phyloP scores from a whole-genome alignment of 768 basidiomycete species.

The Leccinum broughii region DNA sequence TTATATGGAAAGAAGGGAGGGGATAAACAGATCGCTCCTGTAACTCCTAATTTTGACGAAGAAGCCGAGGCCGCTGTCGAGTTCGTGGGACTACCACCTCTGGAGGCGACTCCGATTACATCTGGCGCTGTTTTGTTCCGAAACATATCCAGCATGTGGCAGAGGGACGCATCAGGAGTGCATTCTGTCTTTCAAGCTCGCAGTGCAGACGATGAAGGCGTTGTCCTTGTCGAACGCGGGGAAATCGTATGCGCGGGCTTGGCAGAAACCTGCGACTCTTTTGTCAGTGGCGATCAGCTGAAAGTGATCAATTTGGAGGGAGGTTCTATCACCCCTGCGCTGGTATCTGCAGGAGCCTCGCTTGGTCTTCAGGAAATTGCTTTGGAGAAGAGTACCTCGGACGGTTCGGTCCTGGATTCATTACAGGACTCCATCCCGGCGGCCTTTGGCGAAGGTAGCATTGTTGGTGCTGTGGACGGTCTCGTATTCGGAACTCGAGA shows the following conservation, averaged over 20 bases:
- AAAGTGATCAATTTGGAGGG: constrained; percentile 53
- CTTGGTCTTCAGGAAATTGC: constrained; percentile 72
- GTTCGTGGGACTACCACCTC: constrained; percentile 70
- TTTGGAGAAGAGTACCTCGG: constrained; percentile 62
- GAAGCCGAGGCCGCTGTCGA: constrained; percentile 59
- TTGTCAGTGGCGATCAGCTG: constrained; percentile 9
- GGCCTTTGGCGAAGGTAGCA: constrained; percentile 37
- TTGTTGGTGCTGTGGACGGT: constrained; percentile 66
- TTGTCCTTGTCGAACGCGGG: constrained; percentile 55
- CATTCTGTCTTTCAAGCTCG: constrained; percentile 18
- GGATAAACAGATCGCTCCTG: constrained; percentile 51
- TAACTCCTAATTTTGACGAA: constrained; percentile 55
- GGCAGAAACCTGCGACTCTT: constrained; percentile 11
- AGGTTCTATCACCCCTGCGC: constrained; percentile 60
- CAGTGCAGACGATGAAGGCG: constrained; percentile 16
- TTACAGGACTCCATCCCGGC: constrained; percentile 32
- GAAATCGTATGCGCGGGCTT: constrained; percentile 48
- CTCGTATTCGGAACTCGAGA: constrained; percentile 55
- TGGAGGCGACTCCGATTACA: constrained; percentile 40
- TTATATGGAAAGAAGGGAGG: constrained; percentile 46
- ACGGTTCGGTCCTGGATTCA: constrained; percentile 61
- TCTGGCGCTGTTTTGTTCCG: constrained; percentile 49
- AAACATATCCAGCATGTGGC: constrained; percentile 46
- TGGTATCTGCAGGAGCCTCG: constrained; percentile 61
- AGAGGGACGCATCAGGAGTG: constrained; percentile 24